Conservation (phyloP, 148 eudicot species). For the Camellia sinensis region DNA sequence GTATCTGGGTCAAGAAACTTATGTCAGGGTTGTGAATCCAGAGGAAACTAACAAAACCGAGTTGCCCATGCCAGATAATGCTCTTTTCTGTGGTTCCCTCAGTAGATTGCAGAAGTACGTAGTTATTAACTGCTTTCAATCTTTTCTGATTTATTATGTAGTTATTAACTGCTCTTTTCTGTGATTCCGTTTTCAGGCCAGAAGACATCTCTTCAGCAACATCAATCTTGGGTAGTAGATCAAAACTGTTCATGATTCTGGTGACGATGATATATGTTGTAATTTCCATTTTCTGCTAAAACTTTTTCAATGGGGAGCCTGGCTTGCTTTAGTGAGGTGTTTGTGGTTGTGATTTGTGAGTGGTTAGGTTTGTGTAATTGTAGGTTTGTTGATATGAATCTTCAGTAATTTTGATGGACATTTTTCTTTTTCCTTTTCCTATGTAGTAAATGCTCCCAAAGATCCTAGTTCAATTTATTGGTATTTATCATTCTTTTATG, state of each 20-base stretch:
- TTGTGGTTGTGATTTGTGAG: constrained; percentile 20
- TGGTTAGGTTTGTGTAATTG: constrained; percentile 16
- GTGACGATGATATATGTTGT: constrained; percentile 34
- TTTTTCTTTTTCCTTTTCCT: neutral
- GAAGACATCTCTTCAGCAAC: constrained; percentile 55
- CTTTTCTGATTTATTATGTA: neutral
- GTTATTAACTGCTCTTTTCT: neutral
- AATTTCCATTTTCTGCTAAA: constrained; percentile 32
- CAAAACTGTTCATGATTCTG: constrained; percentile 36
- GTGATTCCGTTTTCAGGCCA: constrained; percentile 42
- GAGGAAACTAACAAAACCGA: constrained; percentile 73
- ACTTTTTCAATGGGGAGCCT: constrained; percentile 19
- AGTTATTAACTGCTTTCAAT: neutral
- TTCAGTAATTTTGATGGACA: neutral
- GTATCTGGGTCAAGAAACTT: constrained; percentile 98
- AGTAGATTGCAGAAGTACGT: constrained; percentile 67
- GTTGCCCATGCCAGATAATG: constrained; percentile 71
- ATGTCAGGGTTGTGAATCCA: constrained; percentile 71
- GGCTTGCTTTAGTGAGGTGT: constrained; percentile 29
- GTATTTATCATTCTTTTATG: constrained; percentile 31
- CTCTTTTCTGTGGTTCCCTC: constrained; percentile 84
- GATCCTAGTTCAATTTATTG: constrained; percentile 16
- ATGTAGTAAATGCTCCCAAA: constrained; percentile 11
- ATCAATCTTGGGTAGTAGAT: constrained; percentile 16
- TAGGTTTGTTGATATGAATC: constrained; percentile 36